Evolutionary conservation across 257 asterid genomes (phyloP).

Genomic region (Euphrasia confusa): DNA sequence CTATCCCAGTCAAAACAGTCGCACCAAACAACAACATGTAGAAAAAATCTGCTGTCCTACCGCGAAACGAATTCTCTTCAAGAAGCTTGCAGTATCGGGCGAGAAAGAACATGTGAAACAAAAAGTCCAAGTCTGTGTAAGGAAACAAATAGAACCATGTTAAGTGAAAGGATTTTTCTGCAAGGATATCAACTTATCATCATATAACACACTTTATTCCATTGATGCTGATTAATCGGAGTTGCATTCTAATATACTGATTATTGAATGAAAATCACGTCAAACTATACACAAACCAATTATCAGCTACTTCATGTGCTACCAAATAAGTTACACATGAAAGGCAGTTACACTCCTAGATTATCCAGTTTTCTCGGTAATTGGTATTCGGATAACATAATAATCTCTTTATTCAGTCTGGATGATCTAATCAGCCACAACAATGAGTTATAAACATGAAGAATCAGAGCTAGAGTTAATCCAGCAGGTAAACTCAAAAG

Average conservation of each 20-base stretch:
- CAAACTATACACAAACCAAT: background rate
- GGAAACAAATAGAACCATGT: constrained; percentile 20
- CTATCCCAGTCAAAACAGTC: constrained; percentile 81
- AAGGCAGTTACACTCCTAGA: constrained; percentile 6
- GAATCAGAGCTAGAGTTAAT: constrained; percentile 8
- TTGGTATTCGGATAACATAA: background rate
- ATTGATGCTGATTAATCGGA: constrained; percentile 1
- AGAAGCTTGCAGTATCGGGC: constrained; percentile 99
- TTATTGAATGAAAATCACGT: background rate
- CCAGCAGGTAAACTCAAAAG: constrained; percentile 15
- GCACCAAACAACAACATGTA: constrained; percentile 97
- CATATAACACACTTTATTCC: constrained; percentile 1
- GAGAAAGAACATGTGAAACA: constrained; percentile 99
- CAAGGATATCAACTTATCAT: background rate
- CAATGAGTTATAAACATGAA: background rate
- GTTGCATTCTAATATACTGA: constrained; percentile 10
- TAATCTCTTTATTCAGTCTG: background rate
- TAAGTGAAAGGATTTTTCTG: constrained; percentile 12
- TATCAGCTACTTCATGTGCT: background rate
- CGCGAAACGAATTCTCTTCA: constrained; percentile 94
- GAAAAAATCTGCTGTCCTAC: constrained; percentile 97
- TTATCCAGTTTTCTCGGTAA: too few species aligned
- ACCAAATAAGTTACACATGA: background rate
- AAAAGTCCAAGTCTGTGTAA: constrained; percentile 84
- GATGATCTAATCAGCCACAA: constrained; percentile 2